Evolutionary conservation across 192 early-diverging fungal species (phyloP).

Genomic region (Coemansia sp.): DNA sequence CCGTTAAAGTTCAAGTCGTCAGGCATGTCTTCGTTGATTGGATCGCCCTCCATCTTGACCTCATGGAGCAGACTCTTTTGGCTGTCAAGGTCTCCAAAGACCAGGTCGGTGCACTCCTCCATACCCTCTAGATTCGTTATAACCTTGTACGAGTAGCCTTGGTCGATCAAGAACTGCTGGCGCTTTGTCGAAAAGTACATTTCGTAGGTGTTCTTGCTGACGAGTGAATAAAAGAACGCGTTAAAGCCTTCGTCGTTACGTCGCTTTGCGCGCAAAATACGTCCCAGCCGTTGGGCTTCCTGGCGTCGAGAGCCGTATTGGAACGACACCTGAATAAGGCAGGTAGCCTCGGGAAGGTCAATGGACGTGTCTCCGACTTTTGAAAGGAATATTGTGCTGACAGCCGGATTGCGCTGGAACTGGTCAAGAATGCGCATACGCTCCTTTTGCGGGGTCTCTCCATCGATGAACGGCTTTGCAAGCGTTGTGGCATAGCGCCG

Average conservation of each 20-base stretch:
- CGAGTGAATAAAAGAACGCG: slow-evolving; percentile 98
- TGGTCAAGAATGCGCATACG: slow-evolving; percentile 89
- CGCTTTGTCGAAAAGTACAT: slow-evolving; percentile 98
- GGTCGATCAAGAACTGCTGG: slow-evolving; percentile 99
- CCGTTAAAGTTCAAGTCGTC: slow-evolving; percentile 58
- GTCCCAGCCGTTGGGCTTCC: slow-evolving; percentile 95
- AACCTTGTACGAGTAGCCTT: slow-evolving; percentile 99
- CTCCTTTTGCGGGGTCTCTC: slow-evolving; percentile 85
- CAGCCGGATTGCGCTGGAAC: slow-evolving; percentile 87
- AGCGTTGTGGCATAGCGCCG: slow-evolving; percentile 86
- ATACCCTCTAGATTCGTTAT: slow-evolving; percentile 95
- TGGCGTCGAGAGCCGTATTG: slow-evolving; percentile 98
- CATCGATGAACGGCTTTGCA: slow-evolving; percentile 84
- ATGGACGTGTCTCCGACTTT: slow-evolving; percentile 99
- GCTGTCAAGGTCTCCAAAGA: slow-evolving; percentile 66
- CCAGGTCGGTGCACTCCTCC: slow-evolving; percentile 72
- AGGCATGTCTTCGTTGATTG: slow-evolving; percentile 56
- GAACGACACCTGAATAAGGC: slow-evolving; percentile 97
- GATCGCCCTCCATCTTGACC: slow-evolving; percentile 73
- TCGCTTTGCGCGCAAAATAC: slow-evolving; percentile 92
- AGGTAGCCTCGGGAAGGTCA: slow-evolving; percentile 97
- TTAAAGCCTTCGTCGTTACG: slow-evolving; percentile 93
- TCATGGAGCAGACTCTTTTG: slow-evolving; percentile 85
- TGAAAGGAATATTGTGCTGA: slow-evolving; percentile 88
- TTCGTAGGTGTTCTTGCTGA: slow-evolving; percentile 97